Base-by-base conservation (phyloP, 306 rosid genomes). In the Quercus variabilis region DNA sequence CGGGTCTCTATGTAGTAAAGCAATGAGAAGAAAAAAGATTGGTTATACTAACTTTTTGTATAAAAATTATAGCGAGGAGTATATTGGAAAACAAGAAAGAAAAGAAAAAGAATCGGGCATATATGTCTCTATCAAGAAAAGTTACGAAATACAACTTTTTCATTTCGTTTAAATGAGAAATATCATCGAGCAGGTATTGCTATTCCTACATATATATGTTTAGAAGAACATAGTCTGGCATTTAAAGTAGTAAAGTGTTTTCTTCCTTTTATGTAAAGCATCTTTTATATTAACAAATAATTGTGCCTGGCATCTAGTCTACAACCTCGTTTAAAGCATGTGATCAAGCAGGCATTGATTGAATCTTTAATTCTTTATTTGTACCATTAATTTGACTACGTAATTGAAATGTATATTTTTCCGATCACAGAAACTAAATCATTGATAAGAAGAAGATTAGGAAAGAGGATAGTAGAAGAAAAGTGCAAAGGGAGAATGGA, bases 1-100 rank as follows among this genome's bases (percentile, higher is more conserved):
- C 97, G 33, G 91, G 56, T 82, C 98, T 90, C 98, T 94, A 96
- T 8, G 78, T 19, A 78, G 51, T 43, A 74, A 73, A 41, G 54
- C 25, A 81, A 81, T 65, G 58, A 35, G 74, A 38, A 55, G 73
- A 52, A 73, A 57, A 60, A 81, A 33, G 13, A 38, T 13, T 0
- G 38, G 10, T 70, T 26, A 31, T 17, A 1, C 49, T 3, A 20
- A 73, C 2, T 26, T 46, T 19, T 13, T 18, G 31, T 9, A 30
- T 68, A 35, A 68, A 71, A 74, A 69, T 74, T 58, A 57, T 68
- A 69, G 31, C 80, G 52, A 51, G 21, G 33, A 54, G 64, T 5
- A 7, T 56, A 67, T 72, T 70, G 73, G 71, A 35, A 75, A 43
- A 30, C 21, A 38, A 38, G 46, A 38, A 38, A 38, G 46, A 38